Evolutionary conservation across 345 rosid species (phyloP).

Genomic region (Populus pruinosa): DNA sequence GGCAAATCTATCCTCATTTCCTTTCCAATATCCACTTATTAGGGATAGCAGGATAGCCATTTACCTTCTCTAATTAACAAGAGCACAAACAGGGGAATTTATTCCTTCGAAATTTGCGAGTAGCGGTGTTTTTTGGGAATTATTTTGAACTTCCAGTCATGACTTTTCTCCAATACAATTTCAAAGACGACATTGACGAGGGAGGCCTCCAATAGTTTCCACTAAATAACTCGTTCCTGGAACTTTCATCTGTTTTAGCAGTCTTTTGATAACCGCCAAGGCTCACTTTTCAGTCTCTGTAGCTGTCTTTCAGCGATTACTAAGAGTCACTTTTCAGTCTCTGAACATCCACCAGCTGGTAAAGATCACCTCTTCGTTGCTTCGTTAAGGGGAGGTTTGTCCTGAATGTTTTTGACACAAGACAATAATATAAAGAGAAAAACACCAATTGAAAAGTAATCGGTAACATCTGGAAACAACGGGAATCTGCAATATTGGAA

Average conservation of each 20-base stretch:
- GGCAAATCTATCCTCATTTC: too few species aligned
- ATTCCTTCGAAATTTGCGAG: too few species aligned
- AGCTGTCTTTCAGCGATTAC: neutral
- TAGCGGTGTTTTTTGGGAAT: neutral
- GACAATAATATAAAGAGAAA: neutral
- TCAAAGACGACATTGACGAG: neutral
- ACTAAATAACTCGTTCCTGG: neutral
- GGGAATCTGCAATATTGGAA: neutral
- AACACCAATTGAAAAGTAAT: neutral
- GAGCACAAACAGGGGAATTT: too few species aligned
- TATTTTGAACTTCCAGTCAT: neutral
- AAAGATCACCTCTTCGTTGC: constrained; percentile 76
- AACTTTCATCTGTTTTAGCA: neutral
- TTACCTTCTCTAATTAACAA: too few species aligned
- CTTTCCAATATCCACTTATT: too few species aligned
- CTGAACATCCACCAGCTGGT: constrained; percentile 72
- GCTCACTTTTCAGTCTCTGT: too few species aligned
- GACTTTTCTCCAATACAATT: neutral
- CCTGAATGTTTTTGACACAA: constrained; percentile 34
- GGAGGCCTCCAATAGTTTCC: neutral
- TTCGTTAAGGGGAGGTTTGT: constrained; percentile 61
- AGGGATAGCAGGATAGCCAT: too few species aligned
- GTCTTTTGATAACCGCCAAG: too few species aligned
- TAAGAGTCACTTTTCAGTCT: constrained; percentile 33
- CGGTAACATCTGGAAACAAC: neutral